Conservation (phyloP, 495 filamentous ascomycete species). For the Rhypophila decipiens region DNA sequence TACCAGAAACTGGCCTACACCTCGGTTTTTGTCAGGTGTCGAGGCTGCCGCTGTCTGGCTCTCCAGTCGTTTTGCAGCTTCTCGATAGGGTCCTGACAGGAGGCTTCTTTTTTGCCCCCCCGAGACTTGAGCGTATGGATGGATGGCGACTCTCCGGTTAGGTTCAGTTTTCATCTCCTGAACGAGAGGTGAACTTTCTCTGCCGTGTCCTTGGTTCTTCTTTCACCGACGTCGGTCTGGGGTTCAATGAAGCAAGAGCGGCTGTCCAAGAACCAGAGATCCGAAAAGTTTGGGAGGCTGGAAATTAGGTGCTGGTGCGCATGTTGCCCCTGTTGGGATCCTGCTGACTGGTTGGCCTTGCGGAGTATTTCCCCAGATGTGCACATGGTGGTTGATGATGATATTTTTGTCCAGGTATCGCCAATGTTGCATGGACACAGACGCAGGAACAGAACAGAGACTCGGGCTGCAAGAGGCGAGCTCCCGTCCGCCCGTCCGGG, state of each 20-base stretch:
- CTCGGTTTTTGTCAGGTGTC: too few relatives aligned
- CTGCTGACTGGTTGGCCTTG: too few relatives aligned
- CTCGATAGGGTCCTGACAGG: neutral
- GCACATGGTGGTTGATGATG: neutral
- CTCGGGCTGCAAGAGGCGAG: slow-evolving; percentile 5
- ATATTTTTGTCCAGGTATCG: slow-evolving; percentile 1
- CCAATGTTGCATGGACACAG: slow-evolving; percentile 16
- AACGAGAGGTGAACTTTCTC: too few relatives aligned
- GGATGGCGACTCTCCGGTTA: neutral
- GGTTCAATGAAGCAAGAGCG: too few relatives aligned
- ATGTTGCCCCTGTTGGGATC: slow-evolving; percentile 1
- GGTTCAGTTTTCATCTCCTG: too few relatives aligned
- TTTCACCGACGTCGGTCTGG: neutral
- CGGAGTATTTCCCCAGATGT: slow-evolving; percentile 1
- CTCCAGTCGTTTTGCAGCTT: slow-evolving; percentile 9
- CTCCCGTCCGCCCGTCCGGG: neutral
- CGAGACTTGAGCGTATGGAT: neutral
- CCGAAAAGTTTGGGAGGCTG: slow-evolving; percentile 5
- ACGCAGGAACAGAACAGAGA: slow-evolving; percentile 22
- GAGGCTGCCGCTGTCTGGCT: too few relatives aligned
- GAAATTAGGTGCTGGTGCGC: slow-evolving; percentile 9
- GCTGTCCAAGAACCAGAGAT: slow-evolving; percentile 3
- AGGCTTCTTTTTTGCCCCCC: neutral
- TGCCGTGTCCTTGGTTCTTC: too few relatives aligned
- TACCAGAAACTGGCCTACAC: too few relatives aligned